Percentiles rank a stretch among this genome's conserved stretches.
Conservation (phyloP, 1,284 basidiomycete species). For the Retiboletus flavoniger region DNA sequence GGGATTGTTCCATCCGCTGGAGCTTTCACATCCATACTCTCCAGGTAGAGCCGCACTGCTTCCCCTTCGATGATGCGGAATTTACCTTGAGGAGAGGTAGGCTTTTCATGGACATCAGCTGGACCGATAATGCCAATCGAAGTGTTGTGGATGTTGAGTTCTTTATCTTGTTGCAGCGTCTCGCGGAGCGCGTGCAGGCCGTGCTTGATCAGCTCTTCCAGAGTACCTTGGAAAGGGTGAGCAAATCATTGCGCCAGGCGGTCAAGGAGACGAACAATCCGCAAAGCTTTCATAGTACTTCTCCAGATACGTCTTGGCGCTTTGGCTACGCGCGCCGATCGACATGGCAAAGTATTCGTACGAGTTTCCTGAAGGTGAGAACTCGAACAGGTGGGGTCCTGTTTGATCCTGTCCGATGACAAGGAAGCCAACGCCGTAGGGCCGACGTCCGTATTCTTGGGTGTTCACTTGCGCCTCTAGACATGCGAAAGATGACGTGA, state of each 20-base stretch:
- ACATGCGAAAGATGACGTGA: constrained; percentile 7
- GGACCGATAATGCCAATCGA: constrained; percentile 89
- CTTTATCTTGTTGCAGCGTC: constrained; percentile 96
- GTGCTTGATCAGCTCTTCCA: constrained; percentile 87
- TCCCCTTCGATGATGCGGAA: constrained; percentile 85
- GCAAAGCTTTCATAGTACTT: constrained; percentile 87
- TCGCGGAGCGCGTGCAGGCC: constrained; percentile 92
- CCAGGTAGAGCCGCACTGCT: constrained; percentile 66
- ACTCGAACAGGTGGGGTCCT: constrained; percentile 97
- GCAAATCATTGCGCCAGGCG: background rate
- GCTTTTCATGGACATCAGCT: constrained; percentile 55
- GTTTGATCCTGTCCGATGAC: constrained; percentile 94
- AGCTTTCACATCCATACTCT: constrained; percentile 69
- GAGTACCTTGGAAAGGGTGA: constrained; percentile 51
- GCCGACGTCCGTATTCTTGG: constrained; percentile 95
- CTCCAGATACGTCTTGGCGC: constrained; percentile 98
- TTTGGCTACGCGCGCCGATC: constrained; percentile 96
- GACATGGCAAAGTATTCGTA: constrained; percentile 99
- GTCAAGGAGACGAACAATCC: constrained; percentile 58
- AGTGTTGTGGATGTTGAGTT: constrained; percentile 88
- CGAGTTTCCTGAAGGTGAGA: constrained; percentile 95
- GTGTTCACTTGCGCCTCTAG: constrained; percentile 98
- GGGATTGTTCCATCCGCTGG: constrained; percentile 38
- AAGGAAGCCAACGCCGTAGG: constrained; percentile 98
- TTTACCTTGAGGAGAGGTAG: constrained; percentile 47